These are phyloP conservation scores for Bipolaris gigantea DNA, from an alignment of 2,329 filamentous ascomycete species.

Conservation along the genomic window DNA sequence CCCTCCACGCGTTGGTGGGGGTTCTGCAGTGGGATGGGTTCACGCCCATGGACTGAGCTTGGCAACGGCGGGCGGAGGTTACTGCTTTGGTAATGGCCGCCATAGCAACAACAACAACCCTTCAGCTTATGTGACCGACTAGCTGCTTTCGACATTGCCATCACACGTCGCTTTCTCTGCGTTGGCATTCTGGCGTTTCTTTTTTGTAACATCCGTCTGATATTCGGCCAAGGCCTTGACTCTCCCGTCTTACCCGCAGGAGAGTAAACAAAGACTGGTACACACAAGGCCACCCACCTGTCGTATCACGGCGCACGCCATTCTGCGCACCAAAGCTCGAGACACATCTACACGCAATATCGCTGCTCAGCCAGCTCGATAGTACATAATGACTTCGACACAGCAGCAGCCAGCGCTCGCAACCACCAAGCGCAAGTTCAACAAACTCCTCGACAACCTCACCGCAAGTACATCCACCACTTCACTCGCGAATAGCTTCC, in stretches of 20 bases:
- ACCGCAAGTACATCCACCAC: slow-evolving; percentile 55
- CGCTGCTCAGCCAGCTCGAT: not conserved
- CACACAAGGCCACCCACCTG: slow-evolving; percentile 6
- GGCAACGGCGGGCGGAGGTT: slow-evolving; percentile 25
- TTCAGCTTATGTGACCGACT: not conserved
- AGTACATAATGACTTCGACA: slow-evolving; percentile 6
- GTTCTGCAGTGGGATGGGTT: slow-evolving; percentile 12
- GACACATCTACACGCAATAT: not conserved
- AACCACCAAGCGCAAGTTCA: slow-evolving; percentile 82
- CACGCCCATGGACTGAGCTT: slow-evolving; percentile 12
- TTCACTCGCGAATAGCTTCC: slow-evolving; percentile 40
- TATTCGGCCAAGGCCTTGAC: not conserved
- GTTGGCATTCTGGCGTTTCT: not conserved
- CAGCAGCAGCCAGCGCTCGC: slow-evolving; percentile 59
- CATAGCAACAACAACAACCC: slow-evolving; percentile 21
- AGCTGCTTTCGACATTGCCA: slow-evolving; percentile 1
- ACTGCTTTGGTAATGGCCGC: slow-evolving; percentile 20
- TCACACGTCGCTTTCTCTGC: not conserved
- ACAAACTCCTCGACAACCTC: slow-evolving; percentile 62
- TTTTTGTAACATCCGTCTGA: not conserved
- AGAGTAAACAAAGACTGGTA: slow-evolving; percentile 33
- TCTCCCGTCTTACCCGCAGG: not conserved
- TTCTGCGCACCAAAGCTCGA: not conserved
- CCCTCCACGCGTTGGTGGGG: slow-evolving; percentile 20
- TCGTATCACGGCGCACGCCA: slow-evolving; percentile 1